Base-by-base conservation (phyloP, 1,139 yeast genomes). In the Debaryomycetaceae sp. region DNA sequence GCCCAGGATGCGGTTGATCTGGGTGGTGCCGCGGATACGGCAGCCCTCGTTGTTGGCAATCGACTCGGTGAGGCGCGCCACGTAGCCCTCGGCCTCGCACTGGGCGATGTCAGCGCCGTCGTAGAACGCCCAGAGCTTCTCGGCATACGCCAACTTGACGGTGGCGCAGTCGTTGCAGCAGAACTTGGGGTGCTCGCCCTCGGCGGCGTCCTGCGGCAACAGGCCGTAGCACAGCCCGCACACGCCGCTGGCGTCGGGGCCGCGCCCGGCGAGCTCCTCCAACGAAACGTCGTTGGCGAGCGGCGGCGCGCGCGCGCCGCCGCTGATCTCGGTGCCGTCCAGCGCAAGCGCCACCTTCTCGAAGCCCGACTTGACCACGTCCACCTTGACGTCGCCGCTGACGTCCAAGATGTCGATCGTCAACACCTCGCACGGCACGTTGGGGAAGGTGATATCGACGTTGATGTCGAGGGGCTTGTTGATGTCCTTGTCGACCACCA, bases 151-250 rank as follows among this genome's bases (percentile, higher is more conserved):
- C 44, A 68, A 58, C 38, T 77, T 75, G 22, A 91, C 95, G 26
- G 85, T 76, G 28, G 74, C 83, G 65, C 98, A 91, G 23, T 82
- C 73, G 53, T 88, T 84, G 58, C 98, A 91, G 60, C 96, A 88
- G 25, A 67, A 58, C 36, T 60, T 58, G 4, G 56, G 50, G 14
- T 50, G 39, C 5, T 52, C 56, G n/a, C 23, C 23, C 18, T 71
- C 74, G 42, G 78, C 76, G 22, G 65, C 61, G 6, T 66, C 65
- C 47, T 84, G 93, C 38, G 76, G 77, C 32, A 75, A 65, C 0
- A 94, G 78, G 1, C 96, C 96, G 53, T 86, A 89, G 59, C 98
- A 91, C 0, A 93, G 71, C 1, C 96, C 97, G 66, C 96, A 88
- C 12, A 48, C 46, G 3, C 36, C 36, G 5, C 27, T 20, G 7